Conservation (phyloP, 139 green algal species). For the Pleodorina starrii region DNA sequence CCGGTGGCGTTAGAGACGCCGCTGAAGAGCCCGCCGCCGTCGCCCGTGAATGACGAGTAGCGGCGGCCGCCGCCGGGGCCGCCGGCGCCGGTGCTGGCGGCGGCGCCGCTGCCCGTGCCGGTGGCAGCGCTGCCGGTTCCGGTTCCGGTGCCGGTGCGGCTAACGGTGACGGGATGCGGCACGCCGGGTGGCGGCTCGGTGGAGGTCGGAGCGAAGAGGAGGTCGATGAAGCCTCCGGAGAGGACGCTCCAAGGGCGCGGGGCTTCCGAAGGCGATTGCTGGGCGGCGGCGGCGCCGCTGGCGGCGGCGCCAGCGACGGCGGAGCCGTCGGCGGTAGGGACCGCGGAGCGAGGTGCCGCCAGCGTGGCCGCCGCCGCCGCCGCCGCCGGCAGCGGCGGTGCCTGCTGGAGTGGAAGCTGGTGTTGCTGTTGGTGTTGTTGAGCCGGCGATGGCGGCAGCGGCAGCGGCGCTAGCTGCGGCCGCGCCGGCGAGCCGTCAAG, state of each 20-base stretch:
- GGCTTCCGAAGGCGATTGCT: neutral
- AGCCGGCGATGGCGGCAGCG: neutral
- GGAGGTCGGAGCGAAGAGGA: neutral
- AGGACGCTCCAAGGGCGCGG: conserved; percentile 26
- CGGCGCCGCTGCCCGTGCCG: neutral
- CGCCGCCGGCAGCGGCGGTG: too few relatives aligned
- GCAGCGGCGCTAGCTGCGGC: neutral
- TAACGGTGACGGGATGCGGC: neutral
- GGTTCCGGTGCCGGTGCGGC: neutral
- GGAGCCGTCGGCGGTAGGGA: neutral
- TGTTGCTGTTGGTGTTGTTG: neutral
- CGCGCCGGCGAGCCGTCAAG: neutral
- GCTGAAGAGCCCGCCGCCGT: neutral
- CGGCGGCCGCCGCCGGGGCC: neutral
- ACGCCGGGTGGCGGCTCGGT: conserved; percentile 15
- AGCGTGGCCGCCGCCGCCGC: too few relatives aligned
- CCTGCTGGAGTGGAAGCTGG: too few relatives aligned
- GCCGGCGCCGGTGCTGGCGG: neutral
- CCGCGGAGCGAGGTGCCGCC: neutral
- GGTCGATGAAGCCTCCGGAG: conserved; percentile 26
- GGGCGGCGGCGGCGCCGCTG: neutral
- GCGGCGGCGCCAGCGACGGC: neutral
- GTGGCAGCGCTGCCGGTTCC: neutral
- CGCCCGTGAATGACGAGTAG: neutral
- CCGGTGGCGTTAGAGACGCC: neutral